These are phyloP conservation scores for Thalassiosira mediterranea DNA, from an alignment of 352 stramenopile genomes.

Conservation along the genomic window DNA sequence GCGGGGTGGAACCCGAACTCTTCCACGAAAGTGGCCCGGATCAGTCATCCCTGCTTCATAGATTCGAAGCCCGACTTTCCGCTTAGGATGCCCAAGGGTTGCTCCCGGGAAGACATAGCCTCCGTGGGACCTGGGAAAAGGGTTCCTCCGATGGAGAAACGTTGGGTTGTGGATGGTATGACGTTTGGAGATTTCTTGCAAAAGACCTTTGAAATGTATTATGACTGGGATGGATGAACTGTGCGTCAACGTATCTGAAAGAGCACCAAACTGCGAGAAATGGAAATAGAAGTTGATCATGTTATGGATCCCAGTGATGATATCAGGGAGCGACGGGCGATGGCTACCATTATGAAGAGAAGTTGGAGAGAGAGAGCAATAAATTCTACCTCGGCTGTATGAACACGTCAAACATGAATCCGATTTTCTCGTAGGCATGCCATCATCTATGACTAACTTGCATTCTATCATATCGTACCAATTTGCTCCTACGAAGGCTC, in stretches of 20 bases:
- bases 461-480: too few species aligned
- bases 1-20: constrained; percentile 16
- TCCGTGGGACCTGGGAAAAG: constrained; percentile 39
- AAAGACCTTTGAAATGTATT: constrained; percentile 82
- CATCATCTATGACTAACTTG: too few species aligned
- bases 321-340: too few species aligned
- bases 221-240: constrained; percentile 58
- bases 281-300: too few species aligned
- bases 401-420: too few species aligned
- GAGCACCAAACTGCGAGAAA: too few species aligned
- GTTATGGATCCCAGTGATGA: too few species aligned
- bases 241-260: neutral
- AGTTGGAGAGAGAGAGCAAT: too few species aligned
- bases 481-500: too few species aligned
- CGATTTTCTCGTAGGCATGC: too few species aligned
- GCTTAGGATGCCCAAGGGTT: constrained; percentile 57
- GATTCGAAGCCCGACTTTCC: constrained; percentile 72
- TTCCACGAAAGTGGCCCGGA: constrained; percentile 51
- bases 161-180: constrained; percentile 79
- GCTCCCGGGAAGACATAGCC: constrained; percentile 53
- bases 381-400: too few species aligned
- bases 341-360: too few species aligned
- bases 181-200: constrained; percentile 86
- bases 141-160: constrained; percentile 72
- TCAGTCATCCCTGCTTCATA: constrained; percentile 81